Evolutionary conservation across 1,284 basidiomycete species (phyloP), one percentile per base, ranked within the genome.

Genomic region (Peniophora sp.): DNA sequence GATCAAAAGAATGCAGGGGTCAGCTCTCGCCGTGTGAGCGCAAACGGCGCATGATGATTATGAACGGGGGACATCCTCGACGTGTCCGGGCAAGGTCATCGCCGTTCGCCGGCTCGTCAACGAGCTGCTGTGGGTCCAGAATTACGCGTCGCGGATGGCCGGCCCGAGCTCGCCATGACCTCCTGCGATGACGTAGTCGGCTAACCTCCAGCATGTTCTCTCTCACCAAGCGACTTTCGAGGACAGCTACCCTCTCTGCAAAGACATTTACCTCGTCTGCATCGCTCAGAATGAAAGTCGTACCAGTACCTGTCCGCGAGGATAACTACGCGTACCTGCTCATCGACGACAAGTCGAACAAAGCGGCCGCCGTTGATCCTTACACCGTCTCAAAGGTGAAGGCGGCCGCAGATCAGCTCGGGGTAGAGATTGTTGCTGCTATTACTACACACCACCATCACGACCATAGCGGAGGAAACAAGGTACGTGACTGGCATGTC

Each of bases 271-370:
- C 66, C 20, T 54, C 59, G 45, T 55, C 64, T 44, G 32, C 57
- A 17, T 15, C 50, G 24, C 24, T 32, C 50, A 70, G 55, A 37
- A 90, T 92, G 88, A 79, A 80, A 62, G 74, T 92, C 62, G 67
- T 89, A 17, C 82, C 89, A 1, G 78, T 92, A 3, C 86, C 83
- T 39, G 87, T 92, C 47, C 78, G 86, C 54, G 72, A 81, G 24
- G 89, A 94, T 65, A 95, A 96, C 67, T 94, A 94, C 67, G 89
- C 90, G 49, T 96, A 95, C 66, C 77, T 95, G 36, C 69, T 95
- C 66, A 70, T 92, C 54, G 92, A 93, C 66, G 80, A 87, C 46
- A 61, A 69, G 0, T 74, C 81, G 6, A 81, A 80, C 48, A 76
- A 80, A 54, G 91, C 88, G 1, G 89, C 88, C 0, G 89, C 75